Base-by-base conservation (phyloP, 108 stramenopile species). In the Conticribra guillardii region DNA sequence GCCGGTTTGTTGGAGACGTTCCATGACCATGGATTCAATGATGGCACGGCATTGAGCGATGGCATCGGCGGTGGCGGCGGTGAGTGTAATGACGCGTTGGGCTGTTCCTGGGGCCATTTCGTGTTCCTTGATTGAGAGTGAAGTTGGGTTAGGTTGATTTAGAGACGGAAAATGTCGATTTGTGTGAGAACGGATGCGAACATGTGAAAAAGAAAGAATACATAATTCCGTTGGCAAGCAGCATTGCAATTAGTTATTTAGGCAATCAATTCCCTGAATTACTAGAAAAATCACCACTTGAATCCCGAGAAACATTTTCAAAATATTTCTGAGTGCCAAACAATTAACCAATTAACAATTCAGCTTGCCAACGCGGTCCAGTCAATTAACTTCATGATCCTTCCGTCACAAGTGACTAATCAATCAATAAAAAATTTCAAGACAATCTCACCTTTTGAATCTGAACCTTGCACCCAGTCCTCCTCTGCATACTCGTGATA, bases 61-160 rank as follows among this genome's bases (percentile, higher is more conserved):
- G 22, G 92, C 75, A 31, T 83, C 84, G 28, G 87, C 71, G n/a
- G 86, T 81, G 7, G 83, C 30, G 17, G 86, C 94, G 17, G 88
- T 85, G 26, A 96, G 59, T 19, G 94, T 94, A 62, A 97, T 90
- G 26, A 86, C 79, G 14, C 96, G 87, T 37, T 87, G 56, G 15
- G 87, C 82, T 48, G 90, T 89, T 34, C 92, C 93, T 18, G 90
- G 87, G 27, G 82, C 77, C 82, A 96, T 87, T 62, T 95, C 90
- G 64, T 89, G 81, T 73, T 95, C 89, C 70, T 83, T 60, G 29
- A 82, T 64, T 47, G 74, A 81, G 33, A 82, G 21, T 2, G 60
- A 45, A n/a, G 14, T 41, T 21, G 3, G 56, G 31, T 82, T 81
- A 47, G 60, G n/a, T n/a, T n/a, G n/a, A n/a, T n/a, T n/a, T n/a